Conservation (phyloP, 257 asterid species). For the Anisodus acutangulus region DNA sequence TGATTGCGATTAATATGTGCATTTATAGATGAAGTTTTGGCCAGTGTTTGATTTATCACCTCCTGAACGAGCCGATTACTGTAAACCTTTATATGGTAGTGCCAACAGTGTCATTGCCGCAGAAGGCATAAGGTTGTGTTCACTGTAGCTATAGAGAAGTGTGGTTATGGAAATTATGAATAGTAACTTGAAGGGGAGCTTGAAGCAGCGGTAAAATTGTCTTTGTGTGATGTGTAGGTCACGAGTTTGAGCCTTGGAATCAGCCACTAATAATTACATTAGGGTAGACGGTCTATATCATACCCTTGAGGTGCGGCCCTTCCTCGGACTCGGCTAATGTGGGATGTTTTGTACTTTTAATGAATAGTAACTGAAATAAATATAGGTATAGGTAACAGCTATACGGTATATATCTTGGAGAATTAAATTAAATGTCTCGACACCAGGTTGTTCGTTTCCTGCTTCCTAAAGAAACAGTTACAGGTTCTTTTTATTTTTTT, state of each 20-base stretch:
- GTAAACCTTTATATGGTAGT: slow-evolving; percentile 14
- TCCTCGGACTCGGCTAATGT: no score
- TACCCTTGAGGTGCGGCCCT: no score
- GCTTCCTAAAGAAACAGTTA: no score
- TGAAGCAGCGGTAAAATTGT: no score
- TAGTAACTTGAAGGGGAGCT: not conserved
- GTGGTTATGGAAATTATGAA: not conserved
- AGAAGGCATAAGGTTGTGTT: not conserved
- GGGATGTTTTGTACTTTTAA: no score
- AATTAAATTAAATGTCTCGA: no score
- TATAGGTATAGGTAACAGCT: not conserved
- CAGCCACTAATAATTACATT: no score
- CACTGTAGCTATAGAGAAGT: not conserved
- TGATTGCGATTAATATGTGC: not conserved
- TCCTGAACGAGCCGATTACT: not conserved
- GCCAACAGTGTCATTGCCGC: not conserved
- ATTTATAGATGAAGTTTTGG: not conserved
- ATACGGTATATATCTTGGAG: not conserved
- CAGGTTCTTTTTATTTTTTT: no score
- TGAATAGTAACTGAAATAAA: not conserved
- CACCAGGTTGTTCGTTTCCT: not conserved
- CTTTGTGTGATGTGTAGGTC: no score
- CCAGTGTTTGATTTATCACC: not conserved
- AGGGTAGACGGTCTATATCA: no score
- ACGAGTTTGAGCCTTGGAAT: no score